These are phyloP conservation scores for Nannochloropsis oceanica DNA, from an alignment of 108 stramenopile species.

Conservation along the genomic window DNA sequence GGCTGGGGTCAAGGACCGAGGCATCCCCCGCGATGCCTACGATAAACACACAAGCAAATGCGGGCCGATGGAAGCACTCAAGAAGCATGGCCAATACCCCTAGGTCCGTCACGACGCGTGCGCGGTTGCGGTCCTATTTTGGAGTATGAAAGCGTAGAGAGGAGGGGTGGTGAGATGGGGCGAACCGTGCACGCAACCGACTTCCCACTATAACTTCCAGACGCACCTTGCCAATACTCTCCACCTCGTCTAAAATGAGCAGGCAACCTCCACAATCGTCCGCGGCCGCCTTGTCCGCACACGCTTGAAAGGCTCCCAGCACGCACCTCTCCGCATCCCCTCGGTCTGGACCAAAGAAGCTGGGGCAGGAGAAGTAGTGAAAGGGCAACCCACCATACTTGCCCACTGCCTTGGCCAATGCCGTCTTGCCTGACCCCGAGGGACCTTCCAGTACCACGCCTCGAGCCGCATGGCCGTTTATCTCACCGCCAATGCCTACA, in stretches of 20 bases:
- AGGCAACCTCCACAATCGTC: background rate
- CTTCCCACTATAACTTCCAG: background rate
- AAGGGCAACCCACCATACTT: background rate
- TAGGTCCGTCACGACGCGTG: background rate
- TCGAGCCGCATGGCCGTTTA: background rate
- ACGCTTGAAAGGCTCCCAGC: background rate
- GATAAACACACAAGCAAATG: background rate
- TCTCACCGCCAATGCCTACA: background rate
- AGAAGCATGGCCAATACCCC: background rate
- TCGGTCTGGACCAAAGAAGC: background rate
- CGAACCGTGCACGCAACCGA: background rate
- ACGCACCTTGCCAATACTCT: background rate
- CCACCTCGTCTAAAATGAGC: background rate
- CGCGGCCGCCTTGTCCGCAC: background rate
- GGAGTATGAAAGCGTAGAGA: background rate
- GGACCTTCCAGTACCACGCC: background rate
- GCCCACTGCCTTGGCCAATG: background rate
- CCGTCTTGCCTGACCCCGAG: background rate
- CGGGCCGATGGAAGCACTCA: background rate
- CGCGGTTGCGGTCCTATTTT: background rate
- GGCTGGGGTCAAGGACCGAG: background rate
- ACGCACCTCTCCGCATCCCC: background rate
- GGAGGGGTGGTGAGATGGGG: background rate
- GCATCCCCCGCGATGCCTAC: background rate
- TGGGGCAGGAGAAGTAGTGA: background rate